These are phyloP conservation scores for Lenwebbia sp. DNA, from an alignment of 345 rosid genomes.

Conservation along the genomic window DNA sequence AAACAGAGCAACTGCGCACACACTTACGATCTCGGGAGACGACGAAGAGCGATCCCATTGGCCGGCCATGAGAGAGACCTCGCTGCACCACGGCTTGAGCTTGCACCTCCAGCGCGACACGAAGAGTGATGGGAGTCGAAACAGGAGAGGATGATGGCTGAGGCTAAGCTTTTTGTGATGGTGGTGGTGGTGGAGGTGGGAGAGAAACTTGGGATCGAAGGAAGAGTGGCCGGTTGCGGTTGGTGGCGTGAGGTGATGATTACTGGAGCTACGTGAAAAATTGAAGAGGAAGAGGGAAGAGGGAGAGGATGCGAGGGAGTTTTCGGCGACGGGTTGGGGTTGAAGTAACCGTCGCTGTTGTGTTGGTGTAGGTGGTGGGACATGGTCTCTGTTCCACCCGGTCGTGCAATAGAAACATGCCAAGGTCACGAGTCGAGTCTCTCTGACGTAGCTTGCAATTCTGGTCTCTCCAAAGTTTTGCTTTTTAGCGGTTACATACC, in stretches of 20 bases:
- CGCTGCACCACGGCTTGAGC: not conserved
- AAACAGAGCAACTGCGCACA: not conserved
- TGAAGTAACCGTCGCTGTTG: not conserved
- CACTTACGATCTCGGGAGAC: not conserved
- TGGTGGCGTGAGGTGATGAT: not conserved
- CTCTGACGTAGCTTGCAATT: conserved; percentile 32
- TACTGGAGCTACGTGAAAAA: not conserved
- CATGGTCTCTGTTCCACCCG: not conserved
- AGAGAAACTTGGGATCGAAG: not conserved
- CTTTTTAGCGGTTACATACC: not conserved
- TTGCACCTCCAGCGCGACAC: not conserved
- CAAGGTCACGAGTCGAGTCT: not conserved
- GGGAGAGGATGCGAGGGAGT: not conserved
- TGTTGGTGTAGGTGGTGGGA: not conserved
- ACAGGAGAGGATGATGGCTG: conserved; percentile 8
- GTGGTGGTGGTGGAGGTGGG: not conserved
- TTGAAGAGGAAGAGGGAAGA: not conserved
- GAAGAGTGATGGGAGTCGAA: conserved; percentile 9
- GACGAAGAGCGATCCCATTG: not conserved
- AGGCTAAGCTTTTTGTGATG: conserved; percentile 1
- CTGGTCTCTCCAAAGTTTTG: not conserved
- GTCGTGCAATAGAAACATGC: not conserved
- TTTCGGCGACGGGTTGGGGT: not conserved
- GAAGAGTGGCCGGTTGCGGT: not conserved
- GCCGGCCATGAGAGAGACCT: not conserved